These are phyloP conservation scores for Phytopythium montanum DNA, from an alignment of 352 stramenopile species.

Conservation along the genomic window DNA sequence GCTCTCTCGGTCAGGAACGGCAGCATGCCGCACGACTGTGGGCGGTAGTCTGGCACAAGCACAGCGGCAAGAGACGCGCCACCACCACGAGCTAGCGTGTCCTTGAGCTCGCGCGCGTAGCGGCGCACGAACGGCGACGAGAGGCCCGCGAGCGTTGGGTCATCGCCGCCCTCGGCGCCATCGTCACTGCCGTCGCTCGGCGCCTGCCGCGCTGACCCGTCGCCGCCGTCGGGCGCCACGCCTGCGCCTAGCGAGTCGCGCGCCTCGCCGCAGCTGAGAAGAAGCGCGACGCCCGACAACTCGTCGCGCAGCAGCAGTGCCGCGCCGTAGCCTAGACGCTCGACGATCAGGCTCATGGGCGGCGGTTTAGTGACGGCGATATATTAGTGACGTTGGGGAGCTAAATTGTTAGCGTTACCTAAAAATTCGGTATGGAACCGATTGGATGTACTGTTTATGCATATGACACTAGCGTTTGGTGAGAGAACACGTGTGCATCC, in stretches of 20 bases:
- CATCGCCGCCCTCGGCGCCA: conserved; percentile 25
- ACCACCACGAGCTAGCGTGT: conserved; percentile 40
- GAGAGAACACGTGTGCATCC: too few species aligned
- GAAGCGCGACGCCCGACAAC: conserved; percentile 32
- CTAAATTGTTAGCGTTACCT: too few species aligned
- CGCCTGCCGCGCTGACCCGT: conserved; percentile 18
- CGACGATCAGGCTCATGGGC: conserved; percentile 61
- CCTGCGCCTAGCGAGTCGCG: conserved; percentile 11
- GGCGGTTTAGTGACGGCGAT: too few species aligned
- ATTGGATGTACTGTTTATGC: conserved; percentile 1
- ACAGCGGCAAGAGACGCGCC: conserved; percentile 41
- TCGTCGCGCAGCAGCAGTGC: conserved; percentile 70
- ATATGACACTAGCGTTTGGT: too few species aligned
- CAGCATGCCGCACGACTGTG: conserved; percentile 66
- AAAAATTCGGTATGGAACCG: neutral
- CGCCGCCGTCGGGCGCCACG: conserved; percentile 3
- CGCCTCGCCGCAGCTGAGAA: conserved; percentile 62
- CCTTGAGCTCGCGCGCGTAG: conserved; percentile 59
- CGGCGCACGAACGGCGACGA: conserved; percentile 17
- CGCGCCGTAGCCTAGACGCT: conserved; percentile 64
- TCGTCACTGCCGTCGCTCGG: conserved; percentile 39
- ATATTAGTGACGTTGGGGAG: too few species aligned
- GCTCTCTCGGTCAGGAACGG: conserved; percentile 71
- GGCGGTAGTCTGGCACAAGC: conserved; percentile 66
- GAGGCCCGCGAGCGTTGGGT: conserved; percentile 7